phyloP scores from a whole-genome alignment of 192 early-diverging fungal genomes.

The Phycomyces nitens region DNA sequence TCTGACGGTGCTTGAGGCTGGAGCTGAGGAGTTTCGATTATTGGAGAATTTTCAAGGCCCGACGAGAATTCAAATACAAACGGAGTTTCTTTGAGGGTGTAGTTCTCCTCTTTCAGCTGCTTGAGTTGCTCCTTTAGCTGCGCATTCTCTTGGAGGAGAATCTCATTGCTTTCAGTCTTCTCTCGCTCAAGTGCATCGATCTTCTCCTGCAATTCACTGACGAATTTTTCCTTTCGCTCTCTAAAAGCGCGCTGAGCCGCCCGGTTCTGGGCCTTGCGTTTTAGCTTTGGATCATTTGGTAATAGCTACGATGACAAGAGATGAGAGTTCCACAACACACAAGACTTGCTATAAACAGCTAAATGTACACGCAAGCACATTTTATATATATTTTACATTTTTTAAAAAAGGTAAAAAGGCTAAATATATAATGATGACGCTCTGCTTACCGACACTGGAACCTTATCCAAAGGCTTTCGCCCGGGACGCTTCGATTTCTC shows the following conservation, averaged over 20 bases:
- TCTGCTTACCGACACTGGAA: not conserved
- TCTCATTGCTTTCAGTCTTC: constrained; percentile 40
- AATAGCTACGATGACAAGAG: not conserved
- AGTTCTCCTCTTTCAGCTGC: constrained; percentile 51
- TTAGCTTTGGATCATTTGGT: constrained; percentile 8
- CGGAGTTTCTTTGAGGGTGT: constrained; percentile 46
- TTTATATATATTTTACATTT: not conserved
- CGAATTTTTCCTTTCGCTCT: constrained; percentile 78
- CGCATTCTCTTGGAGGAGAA: constrained; percentile 45
- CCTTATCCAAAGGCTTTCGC: not conserved
- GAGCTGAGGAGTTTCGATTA: not conserved
- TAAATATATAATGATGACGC: not conserved
- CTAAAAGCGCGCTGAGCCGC: constrained; percentile 37
- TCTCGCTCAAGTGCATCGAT: constrained; percentile 63
- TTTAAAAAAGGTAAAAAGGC: no score
- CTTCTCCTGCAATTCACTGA: constrained; percentile 70
- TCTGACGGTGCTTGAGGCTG: not conserved
- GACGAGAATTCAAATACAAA: constrained; percentile 52
- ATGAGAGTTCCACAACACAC: not conserved
- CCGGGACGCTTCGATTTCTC: not conserved
- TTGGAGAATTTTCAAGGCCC: not conserved
- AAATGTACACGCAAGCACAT: not conserved
- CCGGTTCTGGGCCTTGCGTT: constrained; percentile 31
- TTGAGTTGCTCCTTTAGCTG: constrained; percentile 48
- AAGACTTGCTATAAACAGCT: no score